Base-by-base conservation (phyloP, 345 rosid genomes). In the Cardamine chenopodiifolia region DNA sequence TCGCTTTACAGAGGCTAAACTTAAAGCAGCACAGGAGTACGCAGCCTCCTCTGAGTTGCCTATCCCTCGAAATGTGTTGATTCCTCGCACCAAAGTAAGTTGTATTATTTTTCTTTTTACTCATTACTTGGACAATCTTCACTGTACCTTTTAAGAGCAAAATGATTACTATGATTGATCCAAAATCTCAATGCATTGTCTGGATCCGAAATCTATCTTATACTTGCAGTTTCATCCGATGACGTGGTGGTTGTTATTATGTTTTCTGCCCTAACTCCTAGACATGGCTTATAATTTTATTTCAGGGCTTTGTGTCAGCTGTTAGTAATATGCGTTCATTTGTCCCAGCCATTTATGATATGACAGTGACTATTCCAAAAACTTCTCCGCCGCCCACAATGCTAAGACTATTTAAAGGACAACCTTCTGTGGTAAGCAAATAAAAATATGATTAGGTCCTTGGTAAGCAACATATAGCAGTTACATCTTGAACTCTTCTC, bases 261-360 rank as follows among this genome's bases (percentile, higher is more conserved):
- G 70, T 44, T 22, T 42, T 53, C 29, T 61, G 52, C 59, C 23
- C 3, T 78, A 59, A 19, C 32, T 22, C 49, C 52, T 45, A 20
- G 34, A 23, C 50, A 26, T 77, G 63, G 19, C 40, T 65, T 65
- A 48, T 28, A 37, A 32, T 66, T 44, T 71, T 61, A 40, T 80
- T 82, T 57, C 88, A 94, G 99, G 99, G 97, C 42, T 94, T 94
- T 84, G 97, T 94, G 66, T 80, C 99, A 77, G 95, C 98, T 18
- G 97, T 91, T 66, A 86, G 85, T 79, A 86, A 95, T 55, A 85
- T 95, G 97, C 92, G 99, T 45, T 81, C 93, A 28, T 95, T 95
- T 80, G 93, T 92, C 64, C 99, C 97, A 48, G 97, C 97, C 77
- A 86, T 95, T 72, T 95, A 95, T 82, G 96, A 95, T 77, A 83